phyloP scores from a whole-genome alignment of 1,284 basidiomycete species.

The Quambalaria eucalypti region DNA sequence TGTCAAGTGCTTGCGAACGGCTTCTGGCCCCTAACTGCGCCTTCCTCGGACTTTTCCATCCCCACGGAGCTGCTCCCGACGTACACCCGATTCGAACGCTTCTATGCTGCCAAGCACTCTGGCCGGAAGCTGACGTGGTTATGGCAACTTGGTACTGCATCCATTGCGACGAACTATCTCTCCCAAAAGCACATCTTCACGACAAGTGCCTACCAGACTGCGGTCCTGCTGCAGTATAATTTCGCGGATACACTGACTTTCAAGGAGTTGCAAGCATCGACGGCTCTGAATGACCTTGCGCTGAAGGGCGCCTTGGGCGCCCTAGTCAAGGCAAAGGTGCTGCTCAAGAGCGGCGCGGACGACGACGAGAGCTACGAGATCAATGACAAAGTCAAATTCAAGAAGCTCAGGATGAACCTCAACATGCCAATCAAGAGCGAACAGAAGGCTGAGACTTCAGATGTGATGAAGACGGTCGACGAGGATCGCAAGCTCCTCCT shows the following conservation, averaged over 20 bases:
- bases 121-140: slow-evolving; percentile 94
- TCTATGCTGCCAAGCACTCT: slow-evolving; percentile 86
- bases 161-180: slow-evolving; percentile 82
- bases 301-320: slow-evolving; percentile 73
- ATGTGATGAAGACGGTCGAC: slow-evolving; percentile 89
- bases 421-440: slow-evolving; percentile 92
- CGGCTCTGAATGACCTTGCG: slow-evolving; percentile 72
- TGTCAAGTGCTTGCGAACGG: slow-evolving; percentile 90
- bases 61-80: slow-evolving; percentile 77
- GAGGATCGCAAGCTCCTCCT: slow-evolving; percentile 96
- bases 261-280: slow-evolving; percentile 71
- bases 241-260: slow-evolving; percentile 68
- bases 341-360: slow-evolving; percentile 52
- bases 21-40: slow-evolving; percentile 86
- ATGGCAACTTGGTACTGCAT: slow-evolving; percentile 96
- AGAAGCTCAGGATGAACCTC: slow-evolving; percentile 74
- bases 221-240: slow-evolving; percentile 89
- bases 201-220: slow-evolving; percentile 91
- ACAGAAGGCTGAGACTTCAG: slow-evolving; percentile 78
- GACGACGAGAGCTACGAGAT: not conserved
- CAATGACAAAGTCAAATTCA: slow-evolving; percentile 58
- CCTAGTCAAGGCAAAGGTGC: slow-evolving; percentile 79
- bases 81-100: slow-evolving; percentile 84
- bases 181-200: slow-evolving; percentile 92
- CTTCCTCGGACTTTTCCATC: slow-evolving; percentile 75